Percentiles rank a stretch among this genome's conserved stretches.
phyloP scores from a whole-genome alignment of 768 basidiomycete species.

The Arthromyces matolae region DNA sequence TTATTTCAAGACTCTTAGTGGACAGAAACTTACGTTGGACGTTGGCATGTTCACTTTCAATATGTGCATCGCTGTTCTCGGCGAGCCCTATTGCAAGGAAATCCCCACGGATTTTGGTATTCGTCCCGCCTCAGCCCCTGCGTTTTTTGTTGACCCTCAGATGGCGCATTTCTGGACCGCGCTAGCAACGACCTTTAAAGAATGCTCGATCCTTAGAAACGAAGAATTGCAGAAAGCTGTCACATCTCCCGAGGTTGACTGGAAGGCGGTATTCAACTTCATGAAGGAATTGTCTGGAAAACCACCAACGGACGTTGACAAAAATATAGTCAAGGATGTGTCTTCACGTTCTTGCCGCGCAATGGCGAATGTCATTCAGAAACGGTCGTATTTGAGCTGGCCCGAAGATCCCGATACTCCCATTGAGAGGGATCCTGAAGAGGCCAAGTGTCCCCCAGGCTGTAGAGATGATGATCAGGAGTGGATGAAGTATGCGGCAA shows the following conservation, averaged over 20 bases:
- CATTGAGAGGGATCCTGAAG: conserved; percentile 26
- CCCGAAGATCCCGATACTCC: conserved; percentile 18
- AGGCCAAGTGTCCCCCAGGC: conserved; percentile 14
- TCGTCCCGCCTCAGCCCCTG: conserved; percentile 18
- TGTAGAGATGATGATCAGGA: conserved; percentile 14
- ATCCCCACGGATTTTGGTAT: background rate
- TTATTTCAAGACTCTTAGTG: conserved; percentile 41
- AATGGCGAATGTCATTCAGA: conserved; percentile 9
- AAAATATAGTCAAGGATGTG: conserved; percentile 17
- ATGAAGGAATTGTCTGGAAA: conserved; percentile 30
- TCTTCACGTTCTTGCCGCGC: conserved; percentile 5
- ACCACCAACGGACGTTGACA: conserved; percentile 16
- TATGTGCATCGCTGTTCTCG: conserved; percentile 19
- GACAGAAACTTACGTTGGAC: conserved; percentile 39
- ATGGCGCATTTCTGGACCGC: conserved; percentile 11
- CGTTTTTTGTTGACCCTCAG: conserved; percentile 20
- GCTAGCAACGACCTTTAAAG: conserved; percentile 14
- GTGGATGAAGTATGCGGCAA: conserved; percentile 25
- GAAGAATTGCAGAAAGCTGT: conserved; percentile 19
- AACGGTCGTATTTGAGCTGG: conserved; percentile 20
- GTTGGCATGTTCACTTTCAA: conserved; percentile 42
- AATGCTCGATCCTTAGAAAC: conserved; percentile 30
- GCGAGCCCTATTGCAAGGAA: conserved; percentile 1
- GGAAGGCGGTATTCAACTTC: conserved; percentile 19
- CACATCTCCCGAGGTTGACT: conserved; percentile 4